Percentiles rank a stretch among this genome's conserved stretches.
phyloP scores from a whole-genome alignment of 768 basidiomycete genomes.

The Mycena crocata region DNA sequence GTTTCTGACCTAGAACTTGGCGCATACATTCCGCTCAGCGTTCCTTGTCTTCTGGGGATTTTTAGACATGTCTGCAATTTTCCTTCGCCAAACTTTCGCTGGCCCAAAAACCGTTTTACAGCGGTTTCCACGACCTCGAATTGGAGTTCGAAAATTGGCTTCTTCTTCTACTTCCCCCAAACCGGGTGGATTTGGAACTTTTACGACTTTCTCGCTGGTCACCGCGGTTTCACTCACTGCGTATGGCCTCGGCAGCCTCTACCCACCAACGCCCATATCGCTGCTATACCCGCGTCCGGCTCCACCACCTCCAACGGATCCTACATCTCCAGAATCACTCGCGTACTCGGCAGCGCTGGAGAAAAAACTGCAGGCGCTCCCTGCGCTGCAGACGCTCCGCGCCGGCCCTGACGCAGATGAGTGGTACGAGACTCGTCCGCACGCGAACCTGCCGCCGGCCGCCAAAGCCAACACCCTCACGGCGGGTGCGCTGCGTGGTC shows the following conservation, averaged over 20 bases:
- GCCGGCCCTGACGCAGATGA: slow-evolving; percentile 59
- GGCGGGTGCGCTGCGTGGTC: slow-evolving; percentile 85
- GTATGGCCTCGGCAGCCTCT: slow-evolving; percentile 71
- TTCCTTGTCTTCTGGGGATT: no score
- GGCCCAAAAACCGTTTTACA: no score
- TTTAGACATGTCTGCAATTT: no score
- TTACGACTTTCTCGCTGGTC: slow-evolving; percentile 37
- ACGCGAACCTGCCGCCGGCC: slow-evolving; percentile 74
- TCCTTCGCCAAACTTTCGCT: no score
- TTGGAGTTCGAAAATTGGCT: no score
- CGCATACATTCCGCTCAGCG: no score
- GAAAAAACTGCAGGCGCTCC: slow-evolving; percentile 71
- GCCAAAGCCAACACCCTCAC: slow-evolving; percentile 86
- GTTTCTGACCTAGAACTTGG: no score
- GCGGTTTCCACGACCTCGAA: no score
- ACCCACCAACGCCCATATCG: slow-evolving; percentile 73
- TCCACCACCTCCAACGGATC: slow-evolving; percentile 72
- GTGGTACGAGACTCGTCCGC: slow-evolving; percentile 89
- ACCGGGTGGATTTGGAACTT: no score
- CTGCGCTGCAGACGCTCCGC: slow-evolving; percentile 64
- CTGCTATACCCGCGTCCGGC: slow-evolving; percentile 83
- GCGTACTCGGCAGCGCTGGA: slow-evolving; percentile 75
- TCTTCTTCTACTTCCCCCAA: no score
- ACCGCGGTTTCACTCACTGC: slow-evolving; percentile 52
- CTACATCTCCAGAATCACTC: slow-evolving; percentile 66